Base-by-base conservation (phyloP, 805 yeast species). In the Diddensiella transvaalensis region DNA sequence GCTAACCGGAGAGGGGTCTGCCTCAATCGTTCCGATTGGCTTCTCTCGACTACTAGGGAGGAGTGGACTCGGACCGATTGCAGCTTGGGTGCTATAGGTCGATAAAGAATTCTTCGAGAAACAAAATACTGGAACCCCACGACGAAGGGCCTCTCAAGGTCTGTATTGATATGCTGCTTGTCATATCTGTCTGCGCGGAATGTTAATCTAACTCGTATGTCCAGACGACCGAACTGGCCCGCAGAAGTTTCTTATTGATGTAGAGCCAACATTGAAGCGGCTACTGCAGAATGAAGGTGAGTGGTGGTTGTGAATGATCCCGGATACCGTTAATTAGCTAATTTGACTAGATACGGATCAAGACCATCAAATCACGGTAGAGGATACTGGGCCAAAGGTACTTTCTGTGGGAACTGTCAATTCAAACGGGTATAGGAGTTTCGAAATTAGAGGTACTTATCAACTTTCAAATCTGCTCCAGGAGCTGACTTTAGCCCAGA, bases 391-490 rank as follows among this genome's bases (percentile, higher is more conserved):
- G 1, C 93, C 95, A 2, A 86, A 86, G 62, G 87, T 83, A n/a
- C 69, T 86, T 50, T 77, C 78, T 57, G 71, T 87, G 11, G 93
- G 93, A 5, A 87, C 97, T 2, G 87, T 83, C 32, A 85, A 86
- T 61, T 87, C 96, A 2, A 79, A 82, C 59, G 97, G 96, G 1
- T 87, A 68, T 68, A 82, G 79, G 33, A 82, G 78, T 56, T 77
- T 77, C 47, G 86, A 83, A 51, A 75, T 89, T 48, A 71, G 95
- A 50, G 97, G 97, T 2, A 89, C 96, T 0, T 89, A 89, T 61
- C 85, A 85, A 90, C 69, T 89, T 42, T 83, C 93, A 0, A 90
- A 90, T 65, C 67, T 90, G 35, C 72, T 89, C 48, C 96, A 89
- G 68, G 97, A 89, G 66, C 72, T 89, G 55, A 87, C 96, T 0